Base-by-base conservation (phyloP, 352 stramenopile species). In the Peronosclerospora sorghi region DNA sequence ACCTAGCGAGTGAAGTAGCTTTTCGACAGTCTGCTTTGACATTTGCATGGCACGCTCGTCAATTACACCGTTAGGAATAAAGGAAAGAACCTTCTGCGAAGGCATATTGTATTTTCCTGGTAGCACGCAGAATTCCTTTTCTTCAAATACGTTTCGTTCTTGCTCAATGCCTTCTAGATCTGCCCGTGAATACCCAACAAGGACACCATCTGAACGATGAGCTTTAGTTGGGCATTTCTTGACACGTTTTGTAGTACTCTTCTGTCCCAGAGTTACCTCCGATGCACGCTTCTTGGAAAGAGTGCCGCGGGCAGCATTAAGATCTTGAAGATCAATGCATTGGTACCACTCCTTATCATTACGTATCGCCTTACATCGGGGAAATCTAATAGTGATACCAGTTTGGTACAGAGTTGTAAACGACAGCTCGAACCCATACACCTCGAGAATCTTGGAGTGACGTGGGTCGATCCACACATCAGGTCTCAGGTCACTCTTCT, bases 341-440 rank as follows among this genome's bases (percentile, higher is more conserved):
- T 92, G 67, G 48, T 84, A 78, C 77, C 80, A 92, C 24, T 68
- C 54, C 51, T 90, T 92, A 32, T 92, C 77, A 37, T 80, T 79
- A 8, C 80, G 75, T 27, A 92, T 83, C 5, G 77, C 62, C 49
- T 92, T 88, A 45, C 71, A 82, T 2, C 80, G 73, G 15, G 80
- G 77, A 34, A 90, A 92, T 6, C 80, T 77, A 21, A 92, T 63
- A 1, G 80, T 92, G 20, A 92, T 51, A 0, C 75, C 75, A 10
- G 80, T 88, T 29, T 87, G 68, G 45, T 90, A 92, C 12, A 87
- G 47, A 15, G 69, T 83, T 23, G 80, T 74, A 46, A 79, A 88
- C 30, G 80, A 86, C 21, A 92, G 49, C 46, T 92, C 80, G 50
- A 92, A 92, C 8, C 80, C 80, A 29, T 87, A 92, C 5, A 92